Evolutionary conservation across 1,284 basidiomycete species (phyloP), one percentile per base, ranked within the genome.

Genomic region (Golubevia pallescens): DNA sequence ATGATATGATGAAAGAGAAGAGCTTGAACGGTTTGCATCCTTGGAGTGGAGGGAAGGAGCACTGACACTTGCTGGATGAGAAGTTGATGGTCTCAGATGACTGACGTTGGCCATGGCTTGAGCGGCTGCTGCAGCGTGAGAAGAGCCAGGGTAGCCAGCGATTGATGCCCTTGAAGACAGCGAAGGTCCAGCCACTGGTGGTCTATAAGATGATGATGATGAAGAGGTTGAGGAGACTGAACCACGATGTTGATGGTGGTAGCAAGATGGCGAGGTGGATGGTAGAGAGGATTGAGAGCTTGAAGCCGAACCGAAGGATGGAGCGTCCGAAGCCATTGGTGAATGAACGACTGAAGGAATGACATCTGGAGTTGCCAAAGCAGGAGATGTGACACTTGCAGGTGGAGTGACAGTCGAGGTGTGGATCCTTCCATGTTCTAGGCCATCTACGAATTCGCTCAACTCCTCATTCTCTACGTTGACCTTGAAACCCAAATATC

Each of bases 401-500:
- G 58, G 34, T 32, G 58, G 58, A 21, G 24, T 20, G 13, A 38
- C 19, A 13, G 58, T 21, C n/a, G 32, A 51, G 24, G 23, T 28
- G 8, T 34, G 53, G 55, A 63, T 53, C 1, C 68, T 61, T 16
- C 72, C 71, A 53, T 68, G 61, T 58, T 77, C 72, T 52, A 83
- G 71, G 59, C 75, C 75, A 54, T 66, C 67, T 54, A 71, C 73
- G 61, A 85, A 84, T 28, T 68, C 56, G n/a, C 70, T 68, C 51
- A 85, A 71, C 19, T 78, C 79, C 28, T 75, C 73, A n/a, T 71
- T 73, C 58, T 69, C 64, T 3, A 81, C 78, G 57, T 79, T 78
- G 63, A 85, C 75, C 63, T 78, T 75, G 69, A 75, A 76, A 60
- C 77, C 82, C 24, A 85, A 74, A 63, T 42, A 60, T 5, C 75